phyloP scores from a whole-genome alignment of 1,284 basidiomycete genomes.

The Mycena sp. region DNA sequence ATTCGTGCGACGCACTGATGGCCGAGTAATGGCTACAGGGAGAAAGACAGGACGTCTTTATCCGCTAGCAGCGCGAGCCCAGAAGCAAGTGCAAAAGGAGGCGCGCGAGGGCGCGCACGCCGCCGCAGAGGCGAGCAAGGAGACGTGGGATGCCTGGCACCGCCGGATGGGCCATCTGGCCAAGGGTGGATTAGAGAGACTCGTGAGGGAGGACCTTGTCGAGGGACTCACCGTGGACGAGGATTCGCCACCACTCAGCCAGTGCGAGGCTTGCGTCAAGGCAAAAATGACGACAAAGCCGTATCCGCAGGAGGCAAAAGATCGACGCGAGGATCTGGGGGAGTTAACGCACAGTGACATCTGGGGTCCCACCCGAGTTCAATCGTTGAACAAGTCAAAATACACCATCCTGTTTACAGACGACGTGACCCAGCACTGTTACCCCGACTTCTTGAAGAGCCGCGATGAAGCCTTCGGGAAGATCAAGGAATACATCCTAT shows the following conservation, averaged over 20 bases:
- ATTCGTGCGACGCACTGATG: slow-evolving; percentile 4
- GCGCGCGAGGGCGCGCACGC: background rate
- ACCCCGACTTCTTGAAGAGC: slow-evolving; percentile 32
- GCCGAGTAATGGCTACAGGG: background rate
- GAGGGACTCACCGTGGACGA: slow-evolving; percentile 15
- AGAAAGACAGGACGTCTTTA: slow-evolving; percentile 10
- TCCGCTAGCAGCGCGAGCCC: slow-evolving; percentile 1
- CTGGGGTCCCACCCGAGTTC: slow-evolving; percentile 46
- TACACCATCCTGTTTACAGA: slow-evolving; percentile 37
- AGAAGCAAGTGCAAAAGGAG: background rate
- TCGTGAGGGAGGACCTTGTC: slow-evolving; percentile 4
- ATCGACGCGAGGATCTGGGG: slow-evolving; percentile 12
- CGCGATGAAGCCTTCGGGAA: slow-evolving; percentile 26
- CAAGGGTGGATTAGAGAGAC: background rate
- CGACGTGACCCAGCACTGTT: slow-evolving; percentile 17
- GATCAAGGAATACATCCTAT: slow-evolving; percentile 20
- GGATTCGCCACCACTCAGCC: slow-evolving; percentile 8
- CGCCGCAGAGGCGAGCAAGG: slow-evolving; percentile 4
- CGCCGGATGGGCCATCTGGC: slow-evolving; percentile 13
- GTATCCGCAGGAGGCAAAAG: slow-evolving; percentile 10
- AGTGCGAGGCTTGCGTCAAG: slow-evolving; percentile 16
- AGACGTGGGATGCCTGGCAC: slow-evolving; percentile 19
- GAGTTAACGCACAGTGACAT: slow-evolving; percentile 37
- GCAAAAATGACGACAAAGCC: slow-evolving; percentile 13
- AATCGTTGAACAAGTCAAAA: slow-evolving; percentile 19